Evolutionary conservation across 257 asterid species (phyloP).

Genomic region (Lycium barbarum): DNA sequence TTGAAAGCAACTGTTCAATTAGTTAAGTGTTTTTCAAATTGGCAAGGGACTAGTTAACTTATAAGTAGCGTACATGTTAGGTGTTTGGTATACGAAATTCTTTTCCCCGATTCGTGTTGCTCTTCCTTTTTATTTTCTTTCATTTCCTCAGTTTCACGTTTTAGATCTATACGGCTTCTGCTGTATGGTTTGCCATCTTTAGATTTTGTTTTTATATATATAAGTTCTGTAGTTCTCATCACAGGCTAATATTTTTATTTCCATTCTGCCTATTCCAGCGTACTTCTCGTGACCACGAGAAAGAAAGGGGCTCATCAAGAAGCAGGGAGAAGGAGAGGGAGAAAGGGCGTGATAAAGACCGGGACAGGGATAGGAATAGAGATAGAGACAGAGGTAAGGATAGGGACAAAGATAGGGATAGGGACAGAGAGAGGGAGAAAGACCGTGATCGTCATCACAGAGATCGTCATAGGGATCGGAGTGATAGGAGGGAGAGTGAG

Average conservation of each 20-base stretch:
- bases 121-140: background rate
- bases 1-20: background rate
- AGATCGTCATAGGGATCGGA: slow-evolving; percentile 72
- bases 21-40: background rate
- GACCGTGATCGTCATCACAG: slow-evolving; percentile 72
- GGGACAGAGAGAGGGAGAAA: slow-evolving; percentile 62
- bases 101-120: background rate
- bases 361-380: slow-evolving; percentile 47
- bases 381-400: slow-evolving; percentile 44
- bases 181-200: background rate
- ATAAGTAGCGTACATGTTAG: background rate
- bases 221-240: slow-evolving; percentile 15
- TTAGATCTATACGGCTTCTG: background rate
- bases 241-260: background rate
- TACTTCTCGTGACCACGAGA: slow-evolving; percentile 58
- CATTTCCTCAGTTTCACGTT: background rate
- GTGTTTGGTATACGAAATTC: background rate
- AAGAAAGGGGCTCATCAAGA: slow-evolving; percentile 63
- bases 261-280: slow-evolving; percentile 46
- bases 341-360: slow-evolving; percentile 43
- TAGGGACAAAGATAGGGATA: slow-evolving; percentile 50
- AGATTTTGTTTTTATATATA: background rate
- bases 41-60: background rate
- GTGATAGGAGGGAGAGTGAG: slow-evolving; percentile 72
- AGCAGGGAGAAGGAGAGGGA: slow-evolving; percentile 47